These are phyloP conservation scores for Metschnikowia bowlesiae DNA, from an alignment of 805 yeast species.

Conservation along the genomic window DNA sequence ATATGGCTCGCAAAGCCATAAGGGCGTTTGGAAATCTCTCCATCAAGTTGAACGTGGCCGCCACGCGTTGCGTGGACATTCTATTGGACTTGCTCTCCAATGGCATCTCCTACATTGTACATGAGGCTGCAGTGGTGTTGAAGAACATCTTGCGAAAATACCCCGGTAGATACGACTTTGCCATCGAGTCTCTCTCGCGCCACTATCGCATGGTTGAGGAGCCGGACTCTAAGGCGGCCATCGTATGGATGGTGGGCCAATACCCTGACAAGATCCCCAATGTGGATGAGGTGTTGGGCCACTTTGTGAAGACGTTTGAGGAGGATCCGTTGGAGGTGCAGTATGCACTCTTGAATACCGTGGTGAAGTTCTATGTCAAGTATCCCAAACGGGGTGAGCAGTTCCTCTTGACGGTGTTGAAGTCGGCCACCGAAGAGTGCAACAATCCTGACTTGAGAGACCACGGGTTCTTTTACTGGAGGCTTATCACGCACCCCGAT, in stretches of 20 bases:
- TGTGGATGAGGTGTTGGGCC: constrained; percentile 36
- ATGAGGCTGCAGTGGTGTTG: constrained; percentile 73
- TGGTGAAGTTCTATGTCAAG: constrained; percentile 61
- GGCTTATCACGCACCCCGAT: constrained; percentile 49
- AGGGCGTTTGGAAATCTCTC: constrained; percentile 89
- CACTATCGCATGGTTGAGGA: constrained; percentile 53
- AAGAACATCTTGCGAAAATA: constrained; percentile 75
- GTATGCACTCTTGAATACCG: constrained; percentile 66
- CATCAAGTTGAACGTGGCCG: constrained; percentile 61
- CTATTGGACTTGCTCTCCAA: constrained; percentile 56
- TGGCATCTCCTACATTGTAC: constrained; percentile 69
- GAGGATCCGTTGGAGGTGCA: constrained; percentile 76
- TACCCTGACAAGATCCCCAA: constrained; percentile 48
- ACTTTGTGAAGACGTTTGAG: constrained; percentile 42
- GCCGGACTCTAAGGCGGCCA: constrained; percentile 71
- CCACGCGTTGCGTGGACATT: constrained; percentile 59
- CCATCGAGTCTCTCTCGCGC: constrained; percentile 25
- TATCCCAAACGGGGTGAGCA: constrained; percentile 52
- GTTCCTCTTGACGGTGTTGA: constrained; percentile 55
- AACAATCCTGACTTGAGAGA: constrained; percentile 85
- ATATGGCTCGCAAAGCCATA: constrained; percentile 83
- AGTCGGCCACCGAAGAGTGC: constrained; percentile 65
- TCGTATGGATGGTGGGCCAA: constrained; percentile 83
- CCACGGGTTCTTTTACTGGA: constrained; percentile 82
- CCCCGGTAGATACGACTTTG: constrained; percentile 49